Conservation (phyloP, 148 eudicot species). For the Chenopodium album region DNA sequence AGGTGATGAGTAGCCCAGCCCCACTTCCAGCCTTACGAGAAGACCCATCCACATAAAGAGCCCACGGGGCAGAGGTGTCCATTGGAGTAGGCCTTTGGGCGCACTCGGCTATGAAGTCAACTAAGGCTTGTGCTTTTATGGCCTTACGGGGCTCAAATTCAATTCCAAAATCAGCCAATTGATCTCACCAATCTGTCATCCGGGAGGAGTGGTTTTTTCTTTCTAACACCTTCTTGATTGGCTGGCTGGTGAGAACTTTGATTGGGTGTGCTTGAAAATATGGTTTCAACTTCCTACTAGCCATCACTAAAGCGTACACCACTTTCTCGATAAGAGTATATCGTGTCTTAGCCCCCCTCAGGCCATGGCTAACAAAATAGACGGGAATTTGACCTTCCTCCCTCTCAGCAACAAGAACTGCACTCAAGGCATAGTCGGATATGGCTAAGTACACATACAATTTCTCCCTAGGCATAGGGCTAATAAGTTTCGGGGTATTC, state of each 20-base stretch:
- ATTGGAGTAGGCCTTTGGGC: not conserved
- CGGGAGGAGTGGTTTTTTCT: not conserved
- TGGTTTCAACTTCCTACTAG: not conserved
- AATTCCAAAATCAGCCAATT: not conserved
- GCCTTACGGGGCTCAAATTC: not conserved
- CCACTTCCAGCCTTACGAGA: not conserved
- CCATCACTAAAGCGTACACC: not conserved
- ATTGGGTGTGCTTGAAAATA: not conserved
- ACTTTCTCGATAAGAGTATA: not conserved
- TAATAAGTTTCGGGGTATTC: no score
- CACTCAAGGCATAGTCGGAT: no score
- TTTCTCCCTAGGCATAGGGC: no score
- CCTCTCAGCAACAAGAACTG: no score
- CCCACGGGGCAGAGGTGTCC: not conserved
- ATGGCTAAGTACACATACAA: no score
- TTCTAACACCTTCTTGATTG: not conserved
- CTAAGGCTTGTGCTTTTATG: not conserved
- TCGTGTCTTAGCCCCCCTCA: not conserved
- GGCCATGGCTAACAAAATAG: not conserved
- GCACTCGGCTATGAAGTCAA: not conserved
- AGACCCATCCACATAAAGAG: not conserved
- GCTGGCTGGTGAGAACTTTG: not conserved
- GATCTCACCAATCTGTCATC: not conserved
- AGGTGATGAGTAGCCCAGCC: not conserved
- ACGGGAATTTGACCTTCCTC: not conserved